Evolutionary conservation across 1,284 basidiomycete species (phyloP).

Genomic region (Melampsora americana): DNA sequence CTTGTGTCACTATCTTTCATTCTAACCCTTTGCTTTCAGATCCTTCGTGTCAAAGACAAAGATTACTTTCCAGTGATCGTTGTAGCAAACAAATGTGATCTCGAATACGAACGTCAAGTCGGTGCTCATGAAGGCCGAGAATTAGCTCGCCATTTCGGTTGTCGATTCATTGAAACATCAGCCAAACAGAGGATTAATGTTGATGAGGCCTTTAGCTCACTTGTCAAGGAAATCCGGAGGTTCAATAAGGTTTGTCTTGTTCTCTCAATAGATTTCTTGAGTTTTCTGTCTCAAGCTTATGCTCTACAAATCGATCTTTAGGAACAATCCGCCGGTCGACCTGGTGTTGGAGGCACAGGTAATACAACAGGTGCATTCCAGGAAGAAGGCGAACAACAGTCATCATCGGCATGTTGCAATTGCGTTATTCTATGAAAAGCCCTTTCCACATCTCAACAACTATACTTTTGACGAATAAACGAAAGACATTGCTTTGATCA

Average conservation of each 20-base stretch:
- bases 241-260: conserved; percentile 76
- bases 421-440: conserved; percentile 32
- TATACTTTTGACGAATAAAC: too few relatives aligned
- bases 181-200: conserved; percentile 98
- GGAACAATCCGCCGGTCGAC: conserved; percentile 51
- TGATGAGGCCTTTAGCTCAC: conserved; percentile 94
- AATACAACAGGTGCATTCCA: conserved; percentile 22
- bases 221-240: conserved; percentile 92
- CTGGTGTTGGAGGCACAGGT: conserved; percentile 50
- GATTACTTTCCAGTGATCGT: conserved; percentile 97
- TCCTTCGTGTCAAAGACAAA: conserved; percentile 78
- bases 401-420: conserved; percentile 30
- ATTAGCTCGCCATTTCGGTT: conserved; percentile 91
- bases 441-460: too few relatives aligned
- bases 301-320: background rate
- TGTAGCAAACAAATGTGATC: conserved; percentile 97
- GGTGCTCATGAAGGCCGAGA: conserved; percentile 97
- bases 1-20: conserved; percentile 43
- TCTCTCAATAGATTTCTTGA: background rate
- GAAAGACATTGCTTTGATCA: too few relatives aligned
- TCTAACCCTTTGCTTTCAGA: conserved; percentile 23
- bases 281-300: background rate
- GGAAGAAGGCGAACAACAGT: conserved; percentile 31
- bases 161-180: conserved; percentile 97
- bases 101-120: conserved; percentile 97